Evolutionary conservation across 768 basidiomycete genomes (phyloP).

Genomic region (Lentinula raphanica): DNA sequence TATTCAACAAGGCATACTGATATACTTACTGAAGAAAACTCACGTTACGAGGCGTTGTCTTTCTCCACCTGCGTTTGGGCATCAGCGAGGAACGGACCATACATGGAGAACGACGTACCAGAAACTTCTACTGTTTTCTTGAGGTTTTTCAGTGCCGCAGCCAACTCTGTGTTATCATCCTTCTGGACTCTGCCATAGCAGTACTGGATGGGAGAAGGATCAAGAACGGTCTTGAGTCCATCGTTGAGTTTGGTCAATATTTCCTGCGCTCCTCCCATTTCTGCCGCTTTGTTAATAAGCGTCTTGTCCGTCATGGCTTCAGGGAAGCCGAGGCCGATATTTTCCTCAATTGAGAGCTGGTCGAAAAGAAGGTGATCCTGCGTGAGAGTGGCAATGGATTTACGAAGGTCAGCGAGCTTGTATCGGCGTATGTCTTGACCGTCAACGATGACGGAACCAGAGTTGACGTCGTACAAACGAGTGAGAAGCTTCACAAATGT

Average conservation of each 20-base stretch:
- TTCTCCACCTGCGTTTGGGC: slow-evolving; percentile 17
- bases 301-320: slow-evolving; percentile 11
- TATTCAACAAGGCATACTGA: neutral
- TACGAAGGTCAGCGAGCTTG: slow-evolving; percentile 33
- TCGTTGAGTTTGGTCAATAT: slow-evolving; percentile 14
- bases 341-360: slow-evolving; percentile 42
- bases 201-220: slow-evolving; percentile 10
- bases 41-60: slow-evolving; percentile 27
- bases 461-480: slow-evolving; percentile 40
- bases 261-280: slow-evolving; percentile 21
- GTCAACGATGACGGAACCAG: slow-evolving; percentile 41
- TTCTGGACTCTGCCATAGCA: slow-evolving; percentile 2
- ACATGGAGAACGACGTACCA: slow-evolving; percentile 7
- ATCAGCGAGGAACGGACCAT: neutral
- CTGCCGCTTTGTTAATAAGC: slow-evolving; percentile 25
- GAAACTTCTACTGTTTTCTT: slow-evolving; percentile 17
- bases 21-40: slow-evolving; percentile 5
- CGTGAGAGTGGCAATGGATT: slow-evolving; percentile 40
- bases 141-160: slow-evolving; percentile 17
- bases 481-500: slow-evolving; percentile 48
- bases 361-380: slow-evolving; percentile 45
- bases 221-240: slow-evolving; percentile 14
- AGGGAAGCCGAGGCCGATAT: slow-evolving; percentile 29
- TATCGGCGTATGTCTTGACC: slow-evolving; percentile 33
- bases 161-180: slow-evolving; percentile 6